A percentile compares a stretch with the other conserved stretches of the same genome.
phyloP scores from a whole-genome alignment of 1,284 basidiomycete species.

The Malassezia caprae region DNA sequence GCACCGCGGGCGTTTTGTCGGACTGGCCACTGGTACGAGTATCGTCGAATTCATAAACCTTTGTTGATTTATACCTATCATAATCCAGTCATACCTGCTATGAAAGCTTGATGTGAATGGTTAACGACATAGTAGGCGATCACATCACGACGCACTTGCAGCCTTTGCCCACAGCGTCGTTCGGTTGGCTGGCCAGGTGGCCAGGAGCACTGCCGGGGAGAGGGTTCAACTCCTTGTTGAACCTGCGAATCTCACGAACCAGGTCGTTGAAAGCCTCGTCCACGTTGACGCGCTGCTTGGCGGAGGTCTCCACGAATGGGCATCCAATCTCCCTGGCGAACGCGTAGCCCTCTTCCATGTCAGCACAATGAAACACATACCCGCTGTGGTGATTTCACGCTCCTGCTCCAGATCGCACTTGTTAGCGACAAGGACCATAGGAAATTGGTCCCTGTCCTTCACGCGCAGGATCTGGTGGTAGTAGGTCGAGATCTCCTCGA shows the following conservation, averaged over 20 bases:
- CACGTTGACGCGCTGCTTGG: conserved; percentile 95
- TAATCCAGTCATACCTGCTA: background rate
- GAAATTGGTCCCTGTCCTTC: conserved; percentile 94
- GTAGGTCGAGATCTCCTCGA: conserved; percentile 92
- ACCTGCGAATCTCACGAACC: conserved; percentile 89
- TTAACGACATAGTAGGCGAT: background rate
- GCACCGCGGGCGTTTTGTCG: background rate
- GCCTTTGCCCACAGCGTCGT: conserved; percentile 1
- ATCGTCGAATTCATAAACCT: background rate
- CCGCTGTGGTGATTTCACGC: conserved; percentile 86
- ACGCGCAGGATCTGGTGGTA: conserved; percentile 77
- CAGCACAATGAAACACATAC: conserved; percentile 35
- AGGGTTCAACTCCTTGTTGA: conserved; percentile 58
- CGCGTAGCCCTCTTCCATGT: conserved; percentile 75
- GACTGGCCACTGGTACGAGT: background rate
- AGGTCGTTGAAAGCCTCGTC: conserved; percentile 97
- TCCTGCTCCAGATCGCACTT: conserved; percentile 98
- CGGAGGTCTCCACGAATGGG: conserved; percentile 96
- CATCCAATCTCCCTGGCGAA: conserved; percentile 92
- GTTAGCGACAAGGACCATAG: conserved; percentile 95
- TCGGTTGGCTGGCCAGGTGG: background rate
- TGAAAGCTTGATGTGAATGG: background rate
- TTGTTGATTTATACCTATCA: background rate
- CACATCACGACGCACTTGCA: conserved; percentile 14
- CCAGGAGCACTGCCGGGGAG: background rate